A percentile compares a stretch with the other conserved stretches of the same genome.
Conservation (phyloP, 2,329 filamentous ascomycete species). For the Apiospora marii region DNA sequence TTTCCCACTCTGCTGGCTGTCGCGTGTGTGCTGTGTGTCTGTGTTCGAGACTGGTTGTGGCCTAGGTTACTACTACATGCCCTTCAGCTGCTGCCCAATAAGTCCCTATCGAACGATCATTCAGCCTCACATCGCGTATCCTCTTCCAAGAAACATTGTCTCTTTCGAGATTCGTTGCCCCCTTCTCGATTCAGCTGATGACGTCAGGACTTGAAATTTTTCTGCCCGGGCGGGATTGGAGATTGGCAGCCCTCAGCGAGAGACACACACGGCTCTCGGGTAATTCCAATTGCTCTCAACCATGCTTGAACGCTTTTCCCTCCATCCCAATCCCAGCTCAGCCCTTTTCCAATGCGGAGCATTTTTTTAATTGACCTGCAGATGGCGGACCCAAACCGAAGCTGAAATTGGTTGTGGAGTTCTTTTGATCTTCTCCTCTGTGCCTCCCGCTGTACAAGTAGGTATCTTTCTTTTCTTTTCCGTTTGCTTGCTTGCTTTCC, state of each 20-base stretch:
- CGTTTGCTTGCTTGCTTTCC: neutral
- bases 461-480: neutral
- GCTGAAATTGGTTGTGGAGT: conserved; percentile 7
- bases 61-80: neutral
- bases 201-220: neutral
- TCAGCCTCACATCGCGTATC: neutral
- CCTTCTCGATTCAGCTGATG: conserved; percentile 12
- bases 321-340: neutral
- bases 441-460: neutral
- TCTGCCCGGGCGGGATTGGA: neutral
- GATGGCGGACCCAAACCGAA: conserved; percentile 1
- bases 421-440: neutral
- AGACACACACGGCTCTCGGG: neutral
- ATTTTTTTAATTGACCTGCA: conserved; percentile 13
- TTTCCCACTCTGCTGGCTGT: neutral
- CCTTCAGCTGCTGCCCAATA: conserved; percentile 15
- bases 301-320: neutral
- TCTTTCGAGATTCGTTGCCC: neutral
- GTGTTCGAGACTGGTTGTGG: neutral
- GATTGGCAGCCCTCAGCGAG: neutral
- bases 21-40: neutral
- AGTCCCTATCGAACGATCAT: neutral
- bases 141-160: neutral
- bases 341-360: conserved; percentile 10
- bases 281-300: neutral